Evolutionary conservation across 768 basidiomycete genomes (phyloP).

Genomic region (Nidularia pulvinata): DNA sequence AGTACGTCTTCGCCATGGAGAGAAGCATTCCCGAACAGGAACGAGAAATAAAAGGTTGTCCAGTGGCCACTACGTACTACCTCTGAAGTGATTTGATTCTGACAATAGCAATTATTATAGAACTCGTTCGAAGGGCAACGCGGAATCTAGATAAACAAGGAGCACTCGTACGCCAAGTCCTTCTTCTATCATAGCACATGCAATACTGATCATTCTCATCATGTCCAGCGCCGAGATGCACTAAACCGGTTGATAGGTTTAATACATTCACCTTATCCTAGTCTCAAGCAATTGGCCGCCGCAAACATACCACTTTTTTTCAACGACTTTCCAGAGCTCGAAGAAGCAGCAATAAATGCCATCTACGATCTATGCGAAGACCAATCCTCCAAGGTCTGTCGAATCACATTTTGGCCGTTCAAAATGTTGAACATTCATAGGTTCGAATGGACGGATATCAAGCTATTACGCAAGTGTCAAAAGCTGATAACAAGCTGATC

Average conservation of each 20-base stretch:
- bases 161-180: background rate
- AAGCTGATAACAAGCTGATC: slow-evolving; percentile 53
- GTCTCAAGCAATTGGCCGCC: slow-evolving; percentile 58
- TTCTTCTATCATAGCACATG: background rate
- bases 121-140: slow-evolving; percentile 44
- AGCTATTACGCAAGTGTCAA: slow-evolving; percentile 50
- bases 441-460: slow-evolving; percentile 71
- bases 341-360: slow-evolving; percentile 76
- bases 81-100: too few species aligned
- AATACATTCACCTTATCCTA: slow-evolving; percentile 42
- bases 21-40: too few species aligned
- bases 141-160: slow-evolving; percentile 21
- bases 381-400: slow-evolving; percentile 46
- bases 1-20: too few species aligned
- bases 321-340: slow-evolving; percentile 68
- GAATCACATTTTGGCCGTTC: background rate
- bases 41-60: too few species aligned
- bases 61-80: too few species aligned
- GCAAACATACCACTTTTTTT: slow-evolving; percentile 57
- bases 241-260: slow-evolving; percentile 54
- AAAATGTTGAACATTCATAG: slow-evolving; percentile 25
- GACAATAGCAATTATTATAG: slow-evolving; percentile 6
- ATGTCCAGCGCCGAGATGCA: slow-evolving; percentile 45
- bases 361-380: slow-evolving; percentile 81
- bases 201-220: background rate